Percentiles rank a stretch among this genome's conserved stretches.
These are phyloP conservation scores for Cucurbita ficifolia DNA, from an alignment of 306 rosid genomes.

Conservation along the genomic window DNA sequence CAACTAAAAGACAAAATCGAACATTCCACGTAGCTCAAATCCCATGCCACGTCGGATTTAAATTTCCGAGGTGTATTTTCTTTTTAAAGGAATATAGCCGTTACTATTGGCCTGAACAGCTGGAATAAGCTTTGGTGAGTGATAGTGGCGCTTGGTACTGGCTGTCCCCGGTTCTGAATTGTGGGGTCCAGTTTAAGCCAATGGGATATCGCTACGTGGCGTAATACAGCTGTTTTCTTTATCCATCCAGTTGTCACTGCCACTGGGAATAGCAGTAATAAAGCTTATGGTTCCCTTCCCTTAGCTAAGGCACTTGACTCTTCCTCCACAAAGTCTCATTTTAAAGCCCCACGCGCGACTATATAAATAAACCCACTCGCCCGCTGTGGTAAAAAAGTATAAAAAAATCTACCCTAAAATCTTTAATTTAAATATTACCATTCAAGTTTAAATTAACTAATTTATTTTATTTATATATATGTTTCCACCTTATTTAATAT, in stretches of 20 bases:
- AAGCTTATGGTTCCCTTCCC: background rate
- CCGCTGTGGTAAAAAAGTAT: background rate
- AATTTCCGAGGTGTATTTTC: constrained; percentile 14
- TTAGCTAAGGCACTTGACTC: background rate
- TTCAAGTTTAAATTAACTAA: no score
- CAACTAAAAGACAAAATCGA: background rate
- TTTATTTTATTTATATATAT: no score
- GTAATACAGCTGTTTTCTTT: constrained; percentile 30
- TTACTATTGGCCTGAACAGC: constrained; percentile 9
- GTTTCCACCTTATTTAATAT: no score
- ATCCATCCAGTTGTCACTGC: constrained; percentile 58
- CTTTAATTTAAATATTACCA: no score
- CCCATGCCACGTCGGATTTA: constrained; percentile 13
- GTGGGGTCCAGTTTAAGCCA: background rate
- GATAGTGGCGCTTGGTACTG: background rate
- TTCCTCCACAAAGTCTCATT: background rate
- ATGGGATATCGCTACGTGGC: background rate
- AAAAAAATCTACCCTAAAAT: no score
- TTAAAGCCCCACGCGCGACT: background rate
- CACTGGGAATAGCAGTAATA: constrained; percentile 12
- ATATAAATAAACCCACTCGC: background rate
- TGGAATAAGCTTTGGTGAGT: constrained; percentile 1
- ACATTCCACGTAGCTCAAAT: constrained; percentile 19
- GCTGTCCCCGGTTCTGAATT: background rate
- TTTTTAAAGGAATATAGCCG: constrained; percentile 5